phyloP scores from a whole-genome alignment of 2,329 filamentous ascomycete genomes.

The Diaporthe aspalathi region DNA sequence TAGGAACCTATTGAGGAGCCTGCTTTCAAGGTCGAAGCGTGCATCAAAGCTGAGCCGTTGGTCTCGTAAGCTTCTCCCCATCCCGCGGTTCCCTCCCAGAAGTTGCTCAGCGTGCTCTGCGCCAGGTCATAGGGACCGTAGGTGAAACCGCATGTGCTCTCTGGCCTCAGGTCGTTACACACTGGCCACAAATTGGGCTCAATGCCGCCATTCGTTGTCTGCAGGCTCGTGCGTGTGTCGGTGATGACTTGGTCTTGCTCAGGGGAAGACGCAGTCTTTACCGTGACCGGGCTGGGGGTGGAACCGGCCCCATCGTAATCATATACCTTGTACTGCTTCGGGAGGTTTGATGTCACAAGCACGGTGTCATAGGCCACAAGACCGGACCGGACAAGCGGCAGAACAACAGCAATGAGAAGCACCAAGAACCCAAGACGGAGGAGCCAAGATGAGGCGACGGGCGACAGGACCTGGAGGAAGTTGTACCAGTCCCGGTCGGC shows the following conservation, averaged over 20 bases:
- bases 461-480: not conserved
- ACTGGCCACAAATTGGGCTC: conserved; percentile 28
- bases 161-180: conserved; percentile 5
- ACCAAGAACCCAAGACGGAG: not conserved
- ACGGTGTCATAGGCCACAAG: conserved; percentile 6
- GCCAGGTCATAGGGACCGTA: conserved; percentile 28
- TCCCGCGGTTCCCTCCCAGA: not conserved
- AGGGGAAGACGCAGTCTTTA: not conserved
- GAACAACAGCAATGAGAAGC: not conserved
- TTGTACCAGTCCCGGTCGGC: conserved; percentile 42
- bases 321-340: not conserved
- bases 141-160: conserved; percentile 9
- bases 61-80: not conserved
- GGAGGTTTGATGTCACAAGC: not conserved
- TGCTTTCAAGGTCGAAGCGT: conserved; percentile 14
- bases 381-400: conserved; percentile 24
- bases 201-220: conserved; percentile 4
- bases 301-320: not conserved
- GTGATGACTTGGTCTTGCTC: not conserved
- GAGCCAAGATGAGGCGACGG: not conserved
- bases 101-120: conserved; percentile 30
- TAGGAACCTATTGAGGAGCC: conserved; percentile 14
- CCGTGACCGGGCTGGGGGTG: not conserved
- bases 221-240: conserved; percentile 6
- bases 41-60: conserved; percentile 29